A percentile compares a stretch with the other conserved stretches of the same genome.
These are phyloP conservation scores for Phycomyces nitens DNA, from an alignment of 192 early-diverging fungal species.

Conservation along the genomic window DNA sequence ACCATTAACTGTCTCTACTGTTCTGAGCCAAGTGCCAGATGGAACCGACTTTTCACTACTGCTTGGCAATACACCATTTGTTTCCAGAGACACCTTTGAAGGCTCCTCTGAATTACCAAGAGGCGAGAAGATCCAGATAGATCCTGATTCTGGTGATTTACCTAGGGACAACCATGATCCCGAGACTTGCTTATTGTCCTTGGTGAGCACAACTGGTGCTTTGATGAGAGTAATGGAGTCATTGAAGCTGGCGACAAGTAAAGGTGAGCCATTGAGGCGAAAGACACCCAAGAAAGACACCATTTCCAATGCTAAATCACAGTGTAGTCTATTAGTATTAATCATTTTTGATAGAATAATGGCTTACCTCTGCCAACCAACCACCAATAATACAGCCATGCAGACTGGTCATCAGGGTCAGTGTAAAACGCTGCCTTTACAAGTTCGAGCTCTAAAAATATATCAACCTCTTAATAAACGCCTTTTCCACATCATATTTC, in stretches of 20 bases:
- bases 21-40: neutral
- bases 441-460: constrained; percentile 69
- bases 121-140: constrained; percentile 17
- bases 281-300: constrained; percentile 35
- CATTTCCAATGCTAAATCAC: constrained; percentile 20
- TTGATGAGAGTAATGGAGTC: constrained; percentile 29
- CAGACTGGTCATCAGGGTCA: constrained; percentile 94
- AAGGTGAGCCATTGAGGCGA: constrained; percentile 9
- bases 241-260: constrained; percentile 37
- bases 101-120: neutral
- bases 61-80: constrained; percentile 11
- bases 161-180: constrained; percentile 36
- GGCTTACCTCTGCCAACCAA: constrained; percentile 65
- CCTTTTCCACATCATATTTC: constrained; percentile 2
- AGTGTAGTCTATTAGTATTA: neutral
- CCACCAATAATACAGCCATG: constrained; percentile 97
- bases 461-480: neutral
- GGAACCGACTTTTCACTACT: constrained; percentile 6
- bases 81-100: neutral
- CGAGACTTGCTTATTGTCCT: constrained; percentile 21
- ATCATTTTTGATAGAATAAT: neutral
- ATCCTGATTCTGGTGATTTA: constrained; percentile 7
- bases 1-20: neutral
- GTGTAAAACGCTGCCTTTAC: constrained; percentile 92
- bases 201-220: constrained; percentile 23